Evolutionary conservation across 768 basidiomycete species (phyloP).

Genomic region (Phylloporus arenicola): DNA sequence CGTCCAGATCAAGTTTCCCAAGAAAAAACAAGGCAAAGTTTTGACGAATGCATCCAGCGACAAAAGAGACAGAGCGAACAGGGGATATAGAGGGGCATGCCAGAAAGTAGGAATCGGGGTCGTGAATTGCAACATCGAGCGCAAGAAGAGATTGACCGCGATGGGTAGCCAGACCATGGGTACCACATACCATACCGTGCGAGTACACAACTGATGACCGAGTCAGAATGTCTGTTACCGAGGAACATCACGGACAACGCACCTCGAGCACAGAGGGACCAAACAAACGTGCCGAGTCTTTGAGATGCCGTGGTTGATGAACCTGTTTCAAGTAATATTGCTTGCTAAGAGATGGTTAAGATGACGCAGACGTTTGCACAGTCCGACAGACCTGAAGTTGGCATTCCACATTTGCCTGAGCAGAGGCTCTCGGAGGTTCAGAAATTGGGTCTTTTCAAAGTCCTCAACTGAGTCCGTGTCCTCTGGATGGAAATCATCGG

Average conservation of each 20-base stretch:
- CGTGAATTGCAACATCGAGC: conserved; percentile 79
- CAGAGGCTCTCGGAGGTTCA: conserved; percentile 84
- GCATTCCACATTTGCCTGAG: conserved; percentile 82
- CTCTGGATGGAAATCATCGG: conserved; percentile 88
- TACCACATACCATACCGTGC: conserved; percentile 91
- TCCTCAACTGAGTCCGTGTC: conserved; percentile 78
- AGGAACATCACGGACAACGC: conserved; percentile 9
- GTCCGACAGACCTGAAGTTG: conserved; percentile 65
- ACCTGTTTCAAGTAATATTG: conserved; percentile 94
- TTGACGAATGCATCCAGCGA: conserved; percentile 50
- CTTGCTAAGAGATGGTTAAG: conserved; percentile 50
- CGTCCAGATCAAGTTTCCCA: conserved; percentile 92
- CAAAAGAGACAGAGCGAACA: conserved; percentile 42
- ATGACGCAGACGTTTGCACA: not conserved
- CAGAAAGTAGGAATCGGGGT: conserved; percentile 62
- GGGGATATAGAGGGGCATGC: conserved; percentile 49
- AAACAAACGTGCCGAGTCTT: conserved; percentile 83
- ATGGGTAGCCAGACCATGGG: conserved; percentile 92
- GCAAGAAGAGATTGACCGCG: conserved; percentile 67
- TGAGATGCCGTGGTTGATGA: conserved; percentile 89
- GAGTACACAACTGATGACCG: conserved; percentile 59
- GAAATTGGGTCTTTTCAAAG: conserved; percentile 84
- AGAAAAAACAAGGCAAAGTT: conserved; percentile 62
- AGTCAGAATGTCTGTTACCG: not conserved
- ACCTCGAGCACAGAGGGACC: conserved; percentile 79